Conservation (phyloP, 176 grass and related monocot genomes). For the Raddia distichophylla region DNA sequence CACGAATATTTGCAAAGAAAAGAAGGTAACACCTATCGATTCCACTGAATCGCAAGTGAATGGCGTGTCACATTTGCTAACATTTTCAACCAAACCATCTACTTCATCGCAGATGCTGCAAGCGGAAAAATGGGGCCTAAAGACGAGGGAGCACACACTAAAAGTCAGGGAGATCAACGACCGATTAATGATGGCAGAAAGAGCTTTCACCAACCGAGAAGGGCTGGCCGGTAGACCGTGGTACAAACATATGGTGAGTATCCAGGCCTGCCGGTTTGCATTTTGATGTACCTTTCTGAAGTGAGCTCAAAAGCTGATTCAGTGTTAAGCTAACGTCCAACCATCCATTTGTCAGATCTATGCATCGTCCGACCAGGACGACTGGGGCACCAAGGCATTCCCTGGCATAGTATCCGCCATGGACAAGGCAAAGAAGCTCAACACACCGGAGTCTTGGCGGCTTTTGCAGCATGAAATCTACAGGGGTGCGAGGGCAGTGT, state of each 20-base stretch:
- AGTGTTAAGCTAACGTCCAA: not conserved
- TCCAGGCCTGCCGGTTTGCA: not conserved
- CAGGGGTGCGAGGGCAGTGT: constrained; percentile 75
- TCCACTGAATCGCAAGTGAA: not conserved
- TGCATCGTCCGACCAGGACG: constrained; percentile 66
- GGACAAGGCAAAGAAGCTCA: constrained; percentile 55
- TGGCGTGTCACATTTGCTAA: not conserved
- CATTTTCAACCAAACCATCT: not conserved
- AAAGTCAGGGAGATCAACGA: constrained; percentile 86
- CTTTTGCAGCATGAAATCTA: constrained; percentile 77
- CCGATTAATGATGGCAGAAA: constrained; percentile 80
- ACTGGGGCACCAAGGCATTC: constrained; percentile 72
- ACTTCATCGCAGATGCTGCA: constrained; percentile 53
- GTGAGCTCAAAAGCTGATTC: not conserved
- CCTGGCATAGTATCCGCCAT: constrained; percentile 75
- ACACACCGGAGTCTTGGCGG: constrained; percentile 63
- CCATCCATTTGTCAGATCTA: constrained; percentile 55
- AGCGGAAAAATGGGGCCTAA: constrained; percentile 45
- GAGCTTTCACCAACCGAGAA: constrained; percentile 77
- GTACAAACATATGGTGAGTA: constrained; percentile 90
- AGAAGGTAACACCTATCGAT: constrained; percentile 47
- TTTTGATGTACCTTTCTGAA: constrained; percentile 16
- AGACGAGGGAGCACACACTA: constrained; percentile 46
- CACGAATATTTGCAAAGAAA: constrained; percentile 54
- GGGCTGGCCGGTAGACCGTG: constrained; percentile 75